A percentile compares a stretch with the other conserved stretches of the same genome.
Conservation (phyloP, 2,329 filamentous ascomycete species). For the Aspergillus transmontanensis region DNA sequence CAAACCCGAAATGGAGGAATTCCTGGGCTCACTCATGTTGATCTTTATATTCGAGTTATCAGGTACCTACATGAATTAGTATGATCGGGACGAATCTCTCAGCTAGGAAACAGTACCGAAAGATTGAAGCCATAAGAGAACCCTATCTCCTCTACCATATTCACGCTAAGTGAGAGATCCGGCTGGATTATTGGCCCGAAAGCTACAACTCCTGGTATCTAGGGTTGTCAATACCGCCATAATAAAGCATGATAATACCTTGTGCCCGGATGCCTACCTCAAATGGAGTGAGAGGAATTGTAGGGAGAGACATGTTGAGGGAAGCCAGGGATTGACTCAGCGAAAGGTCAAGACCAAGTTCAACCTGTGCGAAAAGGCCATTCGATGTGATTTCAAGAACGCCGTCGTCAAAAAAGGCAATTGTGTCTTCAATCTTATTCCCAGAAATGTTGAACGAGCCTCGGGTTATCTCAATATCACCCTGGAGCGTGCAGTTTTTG, state of each 20-base stretch:
- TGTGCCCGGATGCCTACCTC: conserved; percentile 13
- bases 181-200: conserved; percentile 22
- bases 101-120: conserved; percentile 12
- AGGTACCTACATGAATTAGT: conserved; percentile 17
- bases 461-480: conserved; percentile 20
- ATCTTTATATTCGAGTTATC: conserved; percentile 18
- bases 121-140: conserved; percentile 26
- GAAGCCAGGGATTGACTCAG: conserved; percentile 11
- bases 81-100: neutral
- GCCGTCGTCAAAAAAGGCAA: conserved; percentile 23
- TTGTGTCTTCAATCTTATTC: conserved; percentile 11
- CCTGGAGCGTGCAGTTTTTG: conserved; percentile 22
- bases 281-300: conserved; percentile 24
- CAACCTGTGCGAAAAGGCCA: conserved; percentile 21
- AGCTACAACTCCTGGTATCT: conserved; percentile 24
- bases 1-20: conserved; percentile 35
- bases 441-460: conserved; percentile 20
- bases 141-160: conserved; percentile 13
- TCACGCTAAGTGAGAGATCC: conserved; percentile 15
- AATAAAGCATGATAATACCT: neutral
- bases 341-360: conserved; percentile 21
- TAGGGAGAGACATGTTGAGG: conserved; percentile 21
- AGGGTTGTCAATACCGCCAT: neutral
- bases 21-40: conserved; percentile 16
- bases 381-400: conserved; percentile 20